phyloP scores from a whole-genome alignment of 2,329 filamentous ascomycete genomes.

The Nemania diffusa region DNA sequence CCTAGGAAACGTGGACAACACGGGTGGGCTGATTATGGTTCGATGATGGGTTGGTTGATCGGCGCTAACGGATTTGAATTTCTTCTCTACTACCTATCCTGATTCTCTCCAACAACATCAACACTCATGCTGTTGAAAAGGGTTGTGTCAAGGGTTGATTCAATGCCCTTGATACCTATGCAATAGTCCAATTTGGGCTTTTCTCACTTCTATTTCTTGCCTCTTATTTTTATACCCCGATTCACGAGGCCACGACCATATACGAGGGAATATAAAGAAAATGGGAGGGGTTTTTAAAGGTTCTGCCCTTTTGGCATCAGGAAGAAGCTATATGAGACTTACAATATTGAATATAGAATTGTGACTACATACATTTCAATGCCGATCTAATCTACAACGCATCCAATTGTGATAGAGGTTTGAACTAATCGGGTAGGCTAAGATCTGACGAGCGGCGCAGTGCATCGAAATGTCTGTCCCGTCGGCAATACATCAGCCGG shows the following conservation, averaged over 20 bases:
- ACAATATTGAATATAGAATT: background rate
- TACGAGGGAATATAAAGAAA: constrained; percentile 3
- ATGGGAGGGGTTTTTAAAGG: background rate
- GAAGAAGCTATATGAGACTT: background rate
- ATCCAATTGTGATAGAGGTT: background rate
- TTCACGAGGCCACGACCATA: constrained; percentile 19
- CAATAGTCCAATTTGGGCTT: background rate
- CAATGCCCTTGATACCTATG: background rate
- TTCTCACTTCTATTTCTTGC: background rate
- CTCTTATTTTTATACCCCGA: constrained; percentile 18
- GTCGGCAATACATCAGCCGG: constrained; percentile 20
- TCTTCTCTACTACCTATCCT: background rate
- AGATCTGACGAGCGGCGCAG: no score
- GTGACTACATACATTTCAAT: background rate
- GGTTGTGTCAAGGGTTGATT: constrained; percentile 14
- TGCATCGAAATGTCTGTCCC: no score
- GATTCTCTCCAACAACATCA: background rate
- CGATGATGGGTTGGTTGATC: constrained; percentile 28
- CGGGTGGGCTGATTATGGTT: constrained; percentile 26
- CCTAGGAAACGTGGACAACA: constrained; percentile 5
- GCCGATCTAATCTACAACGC: background rate
- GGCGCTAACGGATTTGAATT: constrained; percentile 8
- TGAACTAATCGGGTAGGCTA: no score
- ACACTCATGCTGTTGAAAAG: background rate
- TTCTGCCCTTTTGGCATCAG: background rate